phyloP scores from a whole-genome alignment of 257 asterid genomes.

The Coffea canephora region DNA sequence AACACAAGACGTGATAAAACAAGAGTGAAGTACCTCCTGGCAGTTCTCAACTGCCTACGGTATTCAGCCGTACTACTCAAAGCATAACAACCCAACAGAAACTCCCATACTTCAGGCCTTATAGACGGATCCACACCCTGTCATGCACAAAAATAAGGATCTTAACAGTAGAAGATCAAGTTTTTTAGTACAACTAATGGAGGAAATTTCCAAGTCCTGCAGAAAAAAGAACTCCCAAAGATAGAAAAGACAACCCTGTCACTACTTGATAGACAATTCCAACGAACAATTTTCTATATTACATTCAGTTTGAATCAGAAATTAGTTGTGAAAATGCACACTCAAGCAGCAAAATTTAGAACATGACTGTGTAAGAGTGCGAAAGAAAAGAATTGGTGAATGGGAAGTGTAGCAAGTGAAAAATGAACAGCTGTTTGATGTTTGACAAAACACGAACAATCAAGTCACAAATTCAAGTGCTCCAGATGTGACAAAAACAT shows the following conservation, averaged over 20 bases:
- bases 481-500: not conserved
- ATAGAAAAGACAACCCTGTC: not conserved
- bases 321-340: not conserved
- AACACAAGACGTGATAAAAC: not conserved
- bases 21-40: constrained; percentile 65
- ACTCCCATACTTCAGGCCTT: constrained; percentile 97
- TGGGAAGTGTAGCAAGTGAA: not conserved
- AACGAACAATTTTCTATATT: not conserved
- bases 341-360: not conserved
- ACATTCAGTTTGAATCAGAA: not conserved
- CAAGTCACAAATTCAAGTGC: not conserved
- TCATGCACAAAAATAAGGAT: constrained; percentile 23
- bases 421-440: not conserved
- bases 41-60: constrained; percentile 72
- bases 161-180: constrained; percentile 14
- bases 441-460: not conserved
- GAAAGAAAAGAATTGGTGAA: not conserved
- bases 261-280: not conserved
- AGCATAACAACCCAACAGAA: constrained; percentile 91
- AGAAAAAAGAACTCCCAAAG: not conserved
- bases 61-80: constrained; percentile 83
- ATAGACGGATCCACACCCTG: constrained; percentile 98
- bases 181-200: not conserved
- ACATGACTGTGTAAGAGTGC: not conserved
- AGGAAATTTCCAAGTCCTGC: not conserved